Conservation (phyloP, 805 yeast species). For the Saccharomyces kudriavzevii region DNA sequence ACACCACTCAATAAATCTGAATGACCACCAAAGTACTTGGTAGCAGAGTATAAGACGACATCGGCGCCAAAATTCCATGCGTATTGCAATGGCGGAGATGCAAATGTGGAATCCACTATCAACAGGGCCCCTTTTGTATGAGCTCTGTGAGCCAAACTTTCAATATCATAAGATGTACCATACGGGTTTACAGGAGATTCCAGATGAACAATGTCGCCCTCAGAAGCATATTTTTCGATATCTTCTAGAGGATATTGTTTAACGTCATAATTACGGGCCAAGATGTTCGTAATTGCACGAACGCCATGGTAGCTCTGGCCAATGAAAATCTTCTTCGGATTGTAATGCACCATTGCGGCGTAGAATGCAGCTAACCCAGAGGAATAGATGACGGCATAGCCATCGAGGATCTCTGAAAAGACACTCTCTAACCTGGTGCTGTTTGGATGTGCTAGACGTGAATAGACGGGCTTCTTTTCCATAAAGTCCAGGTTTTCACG, state of each 20-base stretch:
- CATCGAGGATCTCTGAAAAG: constrained; percentile 50
- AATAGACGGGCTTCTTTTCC: constrained; percentile 45
- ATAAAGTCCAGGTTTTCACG: constrained; percentile 27
- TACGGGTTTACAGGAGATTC: constrained; percentile 88
- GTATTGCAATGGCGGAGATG: constrained; percentile 82
- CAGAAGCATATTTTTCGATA: constrained; percentile 37
- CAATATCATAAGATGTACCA: constrained; percentile 58
- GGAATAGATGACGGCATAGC: constrained; percentile 59
- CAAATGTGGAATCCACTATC: constrained; percentile 80
- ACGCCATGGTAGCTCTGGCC: constrained; percentile 84
- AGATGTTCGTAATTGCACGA: constrained; percentile 57
- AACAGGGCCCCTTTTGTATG: constrained; percentile 70
- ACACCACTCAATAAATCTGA: constrained; percentile 83
- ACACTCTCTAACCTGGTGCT: constrained; percentile 59
- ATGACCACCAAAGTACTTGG: constrained; percentile 94
- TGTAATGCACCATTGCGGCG: constrained; percentile 59
- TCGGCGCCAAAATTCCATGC: constrained; percentile 83
- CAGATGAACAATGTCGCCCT: constrained; percentile 72
- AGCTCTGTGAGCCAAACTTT: constrained; percentile 57
- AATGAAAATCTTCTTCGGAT: constrained; percentile 68
- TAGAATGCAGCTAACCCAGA: constrained; percentile 78
- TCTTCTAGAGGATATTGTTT: constrained; percentile 44
- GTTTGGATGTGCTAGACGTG: constrained; percentile 71
- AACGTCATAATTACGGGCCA: constrained; percentile 52
- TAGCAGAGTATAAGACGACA: constrained; percentile 85